These are phyloP conservation scores for Aspergillus eucalypticola DNA, from an alignment of 2,329 filamentous ascomycete species.

Conservation along the genomic window DNA sequence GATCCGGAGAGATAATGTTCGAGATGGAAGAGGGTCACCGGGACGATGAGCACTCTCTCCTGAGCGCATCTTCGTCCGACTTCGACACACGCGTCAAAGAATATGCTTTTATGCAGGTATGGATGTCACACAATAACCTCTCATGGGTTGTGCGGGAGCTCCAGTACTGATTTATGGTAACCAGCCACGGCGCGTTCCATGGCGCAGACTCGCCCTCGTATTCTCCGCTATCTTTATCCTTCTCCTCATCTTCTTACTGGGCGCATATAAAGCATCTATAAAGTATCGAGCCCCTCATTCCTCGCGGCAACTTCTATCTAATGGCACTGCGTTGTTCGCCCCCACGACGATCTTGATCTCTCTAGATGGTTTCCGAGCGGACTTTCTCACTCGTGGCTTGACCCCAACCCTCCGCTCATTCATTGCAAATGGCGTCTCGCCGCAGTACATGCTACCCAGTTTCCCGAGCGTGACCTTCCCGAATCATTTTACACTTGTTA, in stretches of 20 bases:
- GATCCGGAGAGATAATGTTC: constrained; percentile 78
- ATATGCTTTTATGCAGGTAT: constrained; percentile 32
- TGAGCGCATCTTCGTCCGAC: constrained; percentile 43
- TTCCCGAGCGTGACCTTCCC: constrained; percentile 97
- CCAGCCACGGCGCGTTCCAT: constrained; percentile 28
- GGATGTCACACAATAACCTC: not conserved
- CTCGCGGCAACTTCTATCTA: constrained; percentile 52
- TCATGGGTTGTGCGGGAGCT: not conserved
- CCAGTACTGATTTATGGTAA: not conserved
- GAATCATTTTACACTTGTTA: constrained; percentile 91
- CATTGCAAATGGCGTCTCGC: constrained; percentile 80
- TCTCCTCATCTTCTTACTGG: constrained; percentile 57
- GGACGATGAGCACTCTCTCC: constrained; percentile 40
- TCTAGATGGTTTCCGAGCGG: constrained; percentile 91
- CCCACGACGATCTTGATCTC: constrained; percentile 93
- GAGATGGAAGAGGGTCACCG: constrained; percentile 78
- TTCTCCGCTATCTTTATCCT: constrained; percentile 52
- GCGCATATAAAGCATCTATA: constrained; percentile 58
- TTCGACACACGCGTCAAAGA: constrained; percentile 47
- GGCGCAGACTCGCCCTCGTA: constrained; percentile 40
- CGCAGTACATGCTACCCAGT: constrained; percentile 87
- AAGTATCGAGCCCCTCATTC: constrained; percentile 31
- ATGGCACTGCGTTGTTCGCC: constrained; percentile 85
- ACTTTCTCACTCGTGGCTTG: constrained; percentile 80
- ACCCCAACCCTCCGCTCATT: constrained; percentile 81